Evolutionary conservation across 2,329 filamentous ascomycete species (phyloP), one percentile per base, ranked within the genome.

Genomic region (Pestalotiopsis sp.): DNA sequence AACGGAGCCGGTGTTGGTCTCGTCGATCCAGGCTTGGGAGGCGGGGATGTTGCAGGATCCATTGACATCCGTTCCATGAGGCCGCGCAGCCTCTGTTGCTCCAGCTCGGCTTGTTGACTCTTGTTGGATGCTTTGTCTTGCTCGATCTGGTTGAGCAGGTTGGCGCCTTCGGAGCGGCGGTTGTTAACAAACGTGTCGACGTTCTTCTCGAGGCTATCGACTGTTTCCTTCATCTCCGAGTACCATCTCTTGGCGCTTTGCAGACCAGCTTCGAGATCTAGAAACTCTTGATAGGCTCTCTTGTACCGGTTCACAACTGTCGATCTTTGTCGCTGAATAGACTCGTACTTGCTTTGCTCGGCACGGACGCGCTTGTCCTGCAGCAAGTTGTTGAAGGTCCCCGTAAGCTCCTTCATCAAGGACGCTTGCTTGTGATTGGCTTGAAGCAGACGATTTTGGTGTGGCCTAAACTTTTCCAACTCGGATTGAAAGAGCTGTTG

Each of bases 111-210:
- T 69, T 88, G 86, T 3, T 83, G 81, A 65, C 78, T 82, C 78
- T 88, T 87, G 77, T 79, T 91, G 65, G 86, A 89, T 4, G 89
- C 87, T 75, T 91, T 91, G 65, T 92, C 90, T 73, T 92, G 90
- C 79, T 97, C 94, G 71, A 99, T 99, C 74, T 94, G 92, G 73
- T 89, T 90, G 45, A 99, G 87, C 4, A 99, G 87, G 78, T 97
- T 94, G 0, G 94, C 94, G 4, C 96, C 96, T 83, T 99, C 96
- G 0, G 93, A 92, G 70, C 95, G 86, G 65, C 96, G 89, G 79
- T 99, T 99, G 83, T 94, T 97, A 72, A 99, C 95, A 81, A 99
- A 99, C 0, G 92, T 93, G 73, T 98, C 95, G 1, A 99, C 96
- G 75, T 99, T 99, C 86, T 97, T 96, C 75, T 94, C 90, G 56